phyloP scores from a whole-genome alignment of 2,329 filamentous ascomycete genomes.

The Cladophialophora carrionii region DNA sequence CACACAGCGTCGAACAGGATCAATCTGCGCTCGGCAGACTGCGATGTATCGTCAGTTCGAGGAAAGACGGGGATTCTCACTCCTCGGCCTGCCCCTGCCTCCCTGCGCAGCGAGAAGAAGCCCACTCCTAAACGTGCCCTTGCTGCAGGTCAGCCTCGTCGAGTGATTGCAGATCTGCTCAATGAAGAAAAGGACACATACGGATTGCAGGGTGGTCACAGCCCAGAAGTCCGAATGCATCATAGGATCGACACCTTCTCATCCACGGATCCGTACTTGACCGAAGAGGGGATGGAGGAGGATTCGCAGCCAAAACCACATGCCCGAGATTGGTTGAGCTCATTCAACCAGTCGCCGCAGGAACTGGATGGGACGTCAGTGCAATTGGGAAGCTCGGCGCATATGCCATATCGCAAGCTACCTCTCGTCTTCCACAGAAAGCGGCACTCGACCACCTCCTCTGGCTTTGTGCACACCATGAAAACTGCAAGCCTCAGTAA shows the following conservation, averaged over 20 bases:
- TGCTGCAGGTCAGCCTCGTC: conserved; percentile 4
- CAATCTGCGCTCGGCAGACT: background rate
- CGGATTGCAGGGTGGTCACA: background rate
- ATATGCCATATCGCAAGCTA: background rate
- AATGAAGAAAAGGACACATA: conserved; percentile 21
- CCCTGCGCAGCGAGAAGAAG: background rate
- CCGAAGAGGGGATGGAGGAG: background rate
- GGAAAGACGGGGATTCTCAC: background rate
- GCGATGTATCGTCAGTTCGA: background rate
- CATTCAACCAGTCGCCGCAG: conserved; percentile 1
- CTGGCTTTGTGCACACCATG: conserved; percentile 76
- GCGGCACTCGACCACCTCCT: conserved; percentile 73
- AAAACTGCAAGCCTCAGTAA: conserved; percentile 81
- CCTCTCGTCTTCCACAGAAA: conserved; percentile 42
- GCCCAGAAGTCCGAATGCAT: background rate
- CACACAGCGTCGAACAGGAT: background rate
- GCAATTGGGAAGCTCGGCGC: background rate
- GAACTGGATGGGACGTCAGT: conserved; percentile 4
- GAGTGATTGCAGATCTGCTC: conserved; percentile 15
- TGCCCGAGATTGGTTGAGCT: conserved; percentile 12
- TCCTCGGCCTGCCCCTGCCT: background rate
- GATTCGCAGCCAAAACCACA: background rate
- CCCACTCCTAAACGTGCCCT: background rate
- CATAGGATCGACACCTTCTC: conserved; percentile 4
- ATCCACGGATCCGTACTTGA: conserved; percentile 1